These are phyloP conservation scores for Phyllachora maydis DNA, from an alignment of 2,329 filamentous ascomycete genomes.

Conservation along the genomic window DNA sequence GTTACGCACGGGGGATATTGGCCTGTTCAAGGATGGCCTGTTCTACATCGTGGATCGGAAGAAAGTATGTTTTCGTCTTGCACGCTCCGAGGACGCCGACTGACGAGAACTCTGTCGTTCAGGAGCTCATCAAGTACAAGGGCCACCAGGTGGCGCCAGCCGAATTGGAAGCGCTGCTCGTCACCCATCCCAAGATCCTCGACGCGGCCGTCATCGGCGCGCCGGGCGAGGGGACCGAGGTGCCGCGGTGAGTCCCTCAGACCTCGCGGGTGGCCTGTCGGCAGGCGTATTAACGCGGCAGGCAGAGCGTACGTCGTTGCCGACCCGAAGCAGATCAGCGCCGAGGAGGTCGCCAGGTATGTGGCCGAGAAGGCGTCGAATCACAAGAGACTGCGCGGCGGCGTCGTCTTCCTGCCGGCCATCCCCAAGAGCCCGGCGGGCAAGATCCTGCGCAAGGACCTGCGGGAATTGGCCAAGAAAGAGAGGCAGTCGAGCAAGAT, in stretches of 20 bases:
- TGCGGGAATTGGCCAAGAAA: constrained; percentile 23
- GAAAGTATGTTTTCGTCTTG: constrained; percentile 22
- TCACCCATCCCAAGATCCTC: constrained; percentile 17
- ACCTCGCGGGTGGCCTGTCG: no score
- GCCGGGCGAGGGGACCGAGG: constrained; percentile 19
- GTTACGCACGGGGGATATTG: constrained; percentile 67
- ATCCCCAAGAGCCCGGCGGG: constrained; percentile 44
- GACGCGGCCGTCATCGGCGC: constrained; percentile 44
- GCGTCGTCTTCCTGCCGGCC: constrained; percentile 24
- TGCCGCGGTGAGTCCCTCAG: constrained; percentile 30
- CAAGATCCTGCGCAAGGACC: constrained; percentile 37
- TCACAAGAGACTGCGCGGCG: constrained; percentile 14
- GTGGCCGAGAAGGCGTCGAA: constrained; percentile 7
- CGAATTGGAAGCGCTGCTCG: constrained; percentile 31
- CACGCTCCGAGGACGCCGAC: not conserved
- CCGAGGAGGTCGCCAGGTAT: constrained; percentile 7
- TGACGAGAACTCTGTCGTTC: not conserved
- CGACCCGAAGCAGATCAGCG: constrained; percentile 5
- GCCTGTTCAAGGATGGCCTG: constrained; percentile 45
- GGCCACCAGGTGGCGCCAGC: constrained; percentile 48
- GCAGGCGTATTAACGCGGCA: constrained; percentile 1
- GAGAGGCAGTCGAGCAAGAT: constrained; percentile 8
- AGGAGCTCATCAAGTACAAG: constrained; percentile 41
- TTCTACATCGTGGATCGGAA: constrained; percentile 68
- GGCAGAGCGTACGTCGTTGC: constrained; percentile 7